A percentile compares a stretch with the other conserved stretches of the same genome.
These are phyloP conservation scores for Cardiospermum halicacabum DNA, from an alignment of 345 rosid species.

Conservation along the genomic window DNA sequence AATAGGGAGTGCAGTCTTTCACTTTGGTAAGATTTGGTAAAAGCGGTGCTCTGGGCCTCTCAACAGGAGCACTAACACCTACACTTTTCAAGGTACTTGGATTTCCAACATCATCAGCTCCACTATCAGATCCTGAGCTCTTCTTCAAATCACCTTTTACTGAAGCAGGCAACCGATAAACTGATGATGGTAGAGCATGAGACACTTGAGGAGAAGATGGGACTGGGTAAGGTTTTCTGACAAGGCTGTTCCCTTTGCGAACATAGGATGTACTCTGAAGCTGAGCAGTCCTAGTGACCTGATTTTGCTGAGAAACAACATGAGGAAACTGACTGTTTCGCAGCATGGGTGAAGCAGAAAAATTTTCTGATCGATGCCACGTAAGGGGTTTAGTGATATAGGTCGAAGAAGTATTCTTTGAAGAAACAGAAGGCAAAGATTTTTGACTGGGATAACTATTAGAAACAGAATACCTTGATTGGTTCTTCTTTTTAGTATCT, in stretches of 20 bases:
- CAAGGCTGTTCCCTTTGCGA: conserved; percentile 95
- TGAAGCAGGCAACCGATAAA: conserved; percentile 33
- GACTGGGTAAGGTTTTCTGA: conserved; percentile 50
- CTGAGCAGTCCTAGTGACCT: conserved; percentile 27
- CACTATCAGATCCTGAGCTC: conserved; percentile 32
- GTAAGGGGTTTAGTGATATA: conserved; percentile 50
- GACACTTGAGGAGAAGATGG: conserved; percentile 36
- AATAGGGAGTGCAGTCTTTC: conserved; percentile 28
- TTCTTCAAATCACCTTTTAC: conserved; percentile 41
- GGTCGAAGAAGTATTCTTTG: conserved; percentile 45
- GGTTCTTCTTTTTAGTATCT: conserved; percentile 37
- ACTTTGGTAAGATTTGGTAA: conserved; percentile 35
- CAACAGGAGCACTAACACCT: conserved; percentile 33
- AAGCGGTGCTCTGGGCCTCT: conserved; percentile 55
- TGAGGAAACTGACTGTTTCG: conserved; percentile 38
- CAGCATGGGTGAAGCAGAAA: conserved; percentile 27
- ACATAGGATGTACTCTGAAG: conserved; percentile 47
- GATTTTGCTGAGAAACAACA: conserved; percentile 36
- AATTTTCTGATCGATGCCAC: conserved; percentile 59
- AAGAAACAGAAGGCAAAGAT: conserved; percentile 37
- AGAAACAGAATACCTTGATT: conserved; percentile 30
- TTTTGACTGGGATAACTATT: conserved; percentile 34
- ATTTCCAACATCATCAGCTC: conserved; percentile 28
- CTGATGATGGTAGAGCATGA: conserved; percentile 36
- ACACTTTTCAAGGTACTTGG: conserved; percentile 30